Evolutionary conservation across 202 grass and related monocot species (phyloP), one percentile per base, ranked within the genome.

Genomic region (Setaria italica): DNA sequence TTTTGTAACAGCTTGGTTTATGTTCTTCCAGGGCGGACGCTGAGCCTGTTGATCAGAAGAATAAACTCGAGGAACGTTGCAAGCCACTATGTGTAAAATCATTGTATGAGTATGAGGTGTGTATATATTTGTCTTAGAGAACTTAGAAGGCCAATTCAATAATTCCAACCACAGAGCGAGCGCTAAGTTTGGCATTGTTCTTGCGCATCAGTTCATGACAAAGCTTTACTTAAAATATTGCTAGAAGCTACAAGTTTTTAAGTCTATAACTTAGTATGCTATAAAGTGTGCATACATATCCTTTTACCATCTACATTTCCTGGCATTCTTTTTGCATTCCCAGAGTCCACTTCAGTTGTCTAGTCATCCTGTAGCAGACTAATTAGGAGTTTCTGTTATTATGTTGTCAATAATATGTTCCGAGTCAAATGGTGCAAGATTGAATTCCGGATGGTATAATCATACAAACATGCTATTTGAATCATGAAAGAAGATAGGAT

Each of bases 31-130:
- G 92, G 92, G 85, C 82, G 34, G 85, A 94, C 1, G 65, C 87
- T 68, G 90, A 94, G 77, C 69, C 63, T 56, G 87, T 88, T 78
- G 92, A 88, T 58, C 92, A 76, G 67, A 92, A 94, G 87, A 89
- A 90, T 54, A 70, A 94, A 45, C 82, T 90, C 34, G 92, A 92
- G 79, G 92, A 94, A 47, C 56, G 81, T 56, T 94, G 90, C 89
- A 90, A 94, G 71, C 90, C 89, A 11, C 82, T 85, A 30, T 92
- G 89, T 78, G 89, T 94, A 74, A 89, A 88, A 69, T 7, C 89
- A 50, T 77, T 95, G 39, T 86, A 88, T 54, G 86, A 80, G 33
- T 92, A 95, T 80, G 90, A 86, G 90, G 93, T 89, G 75, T 42
- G 72, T 6, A 5, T n/a, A 37, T 19, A 75, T 35, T 56, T 75